Evolutionary conservation across 192 early-diverging fungal species (phyloP).

Genomic region (Mortierella hygrophila): DNA sequence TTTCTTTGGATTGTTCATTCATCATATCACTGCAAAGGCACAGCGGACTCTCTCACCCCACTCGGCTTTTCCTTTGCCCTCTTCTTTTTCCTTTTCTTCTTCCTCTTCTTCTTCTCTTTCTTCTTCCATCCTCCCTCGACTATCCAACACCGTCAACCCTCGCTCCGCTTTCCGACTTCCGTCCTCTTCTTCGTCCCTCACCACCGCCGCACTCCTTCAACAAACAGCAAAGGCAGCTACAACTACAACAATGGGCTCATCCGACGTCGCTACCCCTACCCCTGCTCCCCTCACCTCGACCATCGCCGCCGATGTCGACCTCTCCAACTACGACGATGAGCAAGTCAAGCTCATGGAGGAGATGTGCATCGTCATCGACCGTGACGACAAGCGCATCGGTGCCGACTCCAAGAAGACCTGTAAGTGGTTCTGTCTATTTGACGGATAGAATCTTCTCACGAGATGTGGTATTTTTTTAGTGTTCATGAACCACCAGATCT

Average conservation of each 20-base stretch:
- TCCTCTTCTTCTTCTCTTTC: neutral
- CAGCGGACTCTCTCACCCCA: neutral
- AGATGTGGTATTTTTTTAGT: neutral
- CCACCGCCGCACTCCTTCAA: neutral
- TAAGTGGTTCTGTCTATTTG: conserved; percentile 46
- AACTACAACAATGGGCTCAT: conserved; percentile 31
- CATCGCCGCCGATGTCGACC: conserved; percentile 66
- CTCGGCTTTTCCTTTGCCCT: neutral
- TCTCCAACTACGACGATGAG: conserved; percentile 78
- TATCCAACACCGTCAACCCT: neutral
- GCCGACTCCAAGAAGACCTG: conserved; percentile 94
- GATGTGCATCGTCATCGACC: conserved; percentile 96
- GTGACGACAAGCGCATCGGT: conserved; percentile 87
- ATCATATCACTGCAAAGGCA: neutral
- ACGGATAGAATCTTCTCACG: neutral
- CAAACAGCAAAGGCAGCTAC: neutral
- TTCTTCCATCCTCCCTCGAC: neutral
- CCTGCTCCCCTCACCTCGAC: conserved; percentile 33
- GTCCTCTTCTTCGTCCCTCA: neutral
- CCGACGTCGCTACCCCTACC: conserved; percentile 32
- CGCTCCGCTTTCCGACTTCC: conserved; percentile 5
- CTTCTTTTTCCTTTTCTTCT: neutral
- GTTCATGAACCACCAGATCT: neutral
- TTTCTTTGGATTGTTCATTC: neutral
- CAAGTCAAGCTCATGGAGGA: conserved; percentile 97